Percentiles rank a stretch among this genome's conserved stretches.
These are phyloP conservation scores for Chalciporus pseudorubinellus DNA, from an alignment of 768 basidiomycete genomes.

Conservation along the genomic window DNA sequence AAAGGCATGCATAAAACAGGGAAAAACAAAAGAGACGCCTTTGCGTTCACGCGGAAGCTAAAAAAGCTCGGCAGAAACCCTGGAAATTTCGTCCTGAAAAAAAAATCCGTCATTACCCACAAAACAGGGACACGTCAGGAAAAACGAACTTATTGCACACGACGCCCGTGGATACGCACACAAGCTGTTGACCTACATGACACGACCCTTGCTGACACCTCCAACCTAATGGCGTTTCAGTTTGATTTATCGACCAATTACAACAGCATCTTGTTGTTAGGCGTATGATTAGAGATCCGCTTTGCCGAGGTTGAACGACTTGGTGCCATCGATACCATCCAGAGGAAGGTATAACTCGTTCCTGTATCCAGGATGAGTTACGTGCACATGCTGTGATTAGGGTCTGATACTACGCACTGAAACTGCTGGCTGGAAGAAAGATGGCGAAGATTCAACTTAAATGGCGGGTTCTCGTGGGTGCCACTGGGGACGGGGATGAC, in stretches of 20 bases:
- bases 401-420: too few relatives aligned
- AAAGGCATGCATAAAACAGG: not conserved
- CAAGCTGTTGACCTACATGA: not conserved
- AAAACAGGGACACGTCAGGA: not conserved
- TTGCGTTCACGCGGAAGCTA: not conserved
- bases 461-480: too few relatives aligned
- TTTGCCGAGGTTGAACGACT: not conserved
- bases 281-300: not conserved
- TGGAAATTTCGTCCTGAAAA: not conserved
- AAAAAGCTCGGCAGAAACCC: not conserved
- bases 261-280: not conserved
- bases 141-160: not conserved
- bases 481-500: not conserved
- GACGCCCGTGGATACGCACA: not conserved
- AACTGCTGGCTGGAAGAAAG: too few relatives aligned
- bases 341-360: not conserved
- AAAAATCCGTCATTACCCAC: not conserved
- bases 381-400: too few relatives aligned
- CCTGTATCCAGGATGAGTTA: too few relatives aligned
- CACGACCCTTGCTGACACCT: not conserved
- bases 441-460: conserved; percentile 15
- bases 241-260: not conserved
- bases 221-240: not conserved
- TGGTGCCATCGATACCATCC: not conserved
- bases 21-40: not conserved